phyloP scores from a whole-genome alignment of 1,139 yeast genomes.

The Yamadazyma triangularis region DNA sequence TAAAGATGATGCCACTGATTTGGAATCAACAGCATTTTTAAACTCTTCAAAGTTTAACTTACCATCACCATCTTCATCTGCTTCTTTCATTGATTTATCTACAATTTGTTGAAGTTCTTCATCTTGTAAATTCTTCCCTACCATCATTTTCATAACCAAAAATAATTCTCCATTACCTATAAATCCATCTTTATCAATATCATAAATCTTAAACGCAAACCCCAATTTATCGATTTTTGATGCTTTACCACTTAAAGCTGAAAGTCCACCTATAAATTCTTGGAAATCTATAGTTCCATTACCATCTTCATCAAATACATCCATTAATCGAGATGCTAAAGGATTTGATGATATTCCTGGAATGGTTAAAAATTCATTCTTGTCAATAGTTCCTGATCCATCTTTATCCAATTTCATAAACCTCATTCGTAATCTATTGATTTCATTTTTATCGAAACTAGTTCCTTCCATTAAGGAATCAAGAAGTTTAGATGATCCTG shows the following conservation, averaged over 20 bases:
- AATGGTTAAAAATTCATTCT: constrained; percentile 82
- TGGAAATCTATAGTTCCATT: constrained; percentile 94
- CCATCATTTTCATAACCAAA: constrained; percentile 94
- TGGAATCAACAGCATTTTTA: constrained; percentile 65
- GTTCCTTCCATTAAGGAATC: constrained; percentile 73
- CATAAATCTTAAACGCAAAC: constrained; percentile 92
- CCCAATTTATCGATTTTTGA: constrained; percentile 75
- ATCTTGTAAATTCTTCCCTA: constrained; percentile 83
- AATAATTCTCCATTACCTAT: constrained; percentile 94
- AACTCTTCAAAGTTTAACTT: constrained; percentile 84
- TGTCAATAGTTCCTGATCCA: constrained; percentile 88
- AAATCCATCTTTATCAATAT: constrained; percentile 91
- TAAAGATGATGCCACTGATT: constrained; percentile 56
- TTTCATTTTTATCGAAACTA: constrained; percentile 85
- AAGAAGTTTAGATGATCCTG: constrained; percentile 59
- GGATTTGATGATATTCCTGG: constrained; percentile 94
- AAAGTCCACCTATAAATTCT: constrained; percentile 86
- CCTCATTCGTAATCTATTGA: constrained; percentile 83
- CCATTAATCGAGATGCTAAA: constrained; percentile 82
- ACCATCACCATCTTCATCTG: constrained; percentile 90
- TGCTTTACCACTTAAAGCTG: constrained; percentile 89
- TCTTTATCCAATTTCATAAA: constrained; percentile 95
- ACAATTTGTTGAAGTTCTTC: constrained; percentile 91
- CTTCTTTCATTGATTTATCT: constrained; percentile 93
- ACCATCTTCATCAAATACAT: constrained; percentile 90